Conservation (phyloP, 768 basidiomycete genomes). For the Pleurotus pulmonarius region DNA sequence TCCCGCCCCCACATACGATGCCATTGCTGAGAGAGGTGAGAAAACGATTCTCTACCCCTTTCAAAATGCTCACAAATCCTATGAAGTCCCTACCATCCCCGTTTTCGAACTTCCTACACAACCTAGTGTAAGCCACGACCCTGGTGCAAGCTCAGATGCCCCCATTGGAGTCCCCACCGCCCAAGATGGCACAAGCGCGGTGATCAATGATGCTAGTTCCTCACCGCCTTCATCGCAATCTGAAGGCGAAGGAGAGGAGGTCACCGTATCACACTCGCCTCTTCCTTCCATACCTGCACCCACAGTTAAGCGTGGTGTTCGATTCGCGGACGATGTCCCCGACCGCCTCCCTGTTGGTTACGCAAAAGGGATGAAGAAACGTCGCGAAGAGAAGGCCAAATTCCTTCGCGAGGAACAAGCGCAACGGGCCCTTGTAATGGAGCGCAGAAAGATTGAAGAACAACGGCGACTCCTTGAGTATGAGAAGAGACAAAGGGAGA, state of each 20-base stretch:
- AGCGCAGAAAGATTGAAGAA: conserved; percentile 35
- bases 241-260: conserved; percentile 8
- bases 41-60: no score
- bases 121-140: no score
- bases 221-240: conserved; percentile 11
- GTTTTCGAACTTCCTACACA: neutral
- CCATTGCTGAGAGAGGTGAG: neutral
- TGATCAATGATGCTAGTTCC: conserved; percentile 6
- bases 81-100: neutral
- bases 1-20: conserved; percentile 8
- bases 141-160: no score
- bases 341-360: conserved; percentile 68
- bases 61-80: no score
- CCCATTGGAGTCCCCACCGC: conserved; percentile 12
- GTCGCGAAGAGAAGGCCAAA: conserved; percentile 66
- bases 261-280: conserved; percentile 8
- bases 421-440: conserved; percentile 45
- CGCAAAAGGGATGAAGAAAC: conserved; percentile 68
- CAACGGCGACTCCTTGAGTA: conserved; percentile 42
- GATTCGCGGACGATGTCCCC: conserved; percentile 63
- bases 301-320: conserved; percentile 52
- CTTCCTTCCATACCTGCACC: conserved; percentile 6
- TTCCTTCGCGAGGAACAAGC: conserved; percentile 61
- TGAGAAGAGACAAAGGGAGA: conserved; percentile 39
- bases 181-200: conserved; percentile 7